Base-by-base conservation (phyloP, 2,329 filamentous ascomycete species). In the Chlorencoelia australis region DNA sequence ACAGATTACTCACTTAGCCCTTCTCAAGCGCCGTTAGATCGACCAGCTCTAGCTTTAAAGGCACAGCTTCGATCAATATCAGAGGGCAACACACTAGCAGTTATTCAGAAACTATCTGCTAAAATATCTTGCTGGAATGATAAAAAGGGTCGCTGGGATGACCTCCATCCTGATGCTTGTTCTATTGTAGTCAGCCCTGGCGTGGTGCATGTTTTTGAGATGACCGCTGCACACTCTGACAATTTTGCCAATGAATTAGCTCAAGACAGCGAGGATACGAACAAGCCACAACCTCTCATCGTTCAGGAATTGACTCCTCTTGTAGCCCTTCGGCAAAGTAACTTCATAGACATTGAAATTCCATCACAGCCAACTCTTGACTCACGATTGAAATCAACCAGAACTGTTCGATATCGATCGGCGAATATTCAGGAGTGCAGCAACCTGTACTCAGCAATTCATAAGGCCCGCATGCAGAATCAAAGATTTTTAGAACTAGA, bases 271-370 rank as follows among this genome's bases (percentile, higher is more conserved):
- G 37, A 39, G 13, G 37, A 39, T 15, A 22, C 8, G 56, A 59
- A 21, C 49, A 60, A 53, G 10, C 60, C 64, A 34, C 50, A 48
- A 22, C 73, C 73, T 4, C 58, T 79, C 14, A 63, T 80, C 28
- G 82, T 81, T 5, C 73, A 95, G 21, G 86, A 94, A 53, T 74
- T 98, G 27, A 96, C 89, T 1, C 91, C 91, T 1, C 67, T 94
- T 24, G 89, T 96, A 6, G 82, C 88, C 48, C 78, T 96, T 43
- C 77, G 89, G 44, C 82, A 89, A 52, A 91, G 88, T 51, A 98
- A 87, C 15, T 84, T 83, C 3, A 74, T 98, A 20, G 91, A 98
- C 57, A 84, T 98, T 36, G 91, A 93, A 47, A 85, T 98, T 46
- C 82, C 87, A 33, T 95, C 89, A 5, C 85, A 85, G 2, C 82